Evolutionary conservation across 2,329 filamentous ascomycete species (phyloP), one percentile per base, ranked within the genome.

Genomic region (Acephala macrosclerotiorum): DNA sequence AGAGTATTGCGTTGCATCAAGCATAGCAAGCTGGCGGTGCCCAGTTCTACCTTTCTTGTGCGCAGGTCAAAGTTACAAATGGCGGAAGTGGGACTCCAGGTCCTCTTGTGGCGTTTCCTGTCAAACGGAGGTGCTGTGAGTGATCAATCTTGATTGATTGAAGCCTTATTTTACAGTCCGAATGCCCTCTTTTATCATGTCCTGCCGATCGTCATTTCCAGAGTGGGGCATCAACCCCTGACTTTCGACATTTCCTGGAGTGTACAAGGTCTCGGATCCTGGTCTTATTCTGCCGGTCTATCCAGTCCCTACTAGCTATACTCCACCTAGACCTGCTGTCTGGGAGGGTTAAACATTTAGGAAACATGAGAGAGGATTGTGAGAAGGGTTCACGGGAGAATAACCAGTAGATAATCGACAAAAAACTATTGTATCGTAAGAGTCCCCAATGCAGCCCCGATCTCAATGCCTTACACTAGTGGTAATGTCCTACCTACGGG

Each of bases 31-130:
- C 57, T 29, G 66, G 66, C 12, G 72, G 71, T 47, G 71, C 71
- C 14, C 72, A 74, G 12, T 72, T 72, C 45, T 74, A 72, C 49
- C 56, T 81, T 59, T 75, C 75, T 6, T 82, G 80, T 61, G 76
- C 76, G 4, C 80, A 82, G 65, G 72, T 82, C 63, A 79, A 75
- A 55, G 76, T 82, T n/a, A 80, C 79, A 0, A 77, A 76, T n/a
- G 79, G 79, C 16, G 80, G 79, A 12, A 77, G 63, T 63, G 75
- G 77, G 18, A 73, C 67, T 12, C 79, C 79, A 1, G 71, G 73
- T 2, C 78, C 78, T 1, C 70, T 73, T 0, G 75, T 75, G 59
- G 70, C 71, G n/a, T n/a, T n/a, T n/a, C n/a, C n/a, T n/a, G n/a
- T n/a, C n/a, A n/a, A n/a, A n/a, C n/a, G n/a, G n/a, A n/a, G n/a